Base-by-base conservation (phyloP, 2,329 filamentous ascomycete genomes). In the Juglanconis oblonga region DNA sequence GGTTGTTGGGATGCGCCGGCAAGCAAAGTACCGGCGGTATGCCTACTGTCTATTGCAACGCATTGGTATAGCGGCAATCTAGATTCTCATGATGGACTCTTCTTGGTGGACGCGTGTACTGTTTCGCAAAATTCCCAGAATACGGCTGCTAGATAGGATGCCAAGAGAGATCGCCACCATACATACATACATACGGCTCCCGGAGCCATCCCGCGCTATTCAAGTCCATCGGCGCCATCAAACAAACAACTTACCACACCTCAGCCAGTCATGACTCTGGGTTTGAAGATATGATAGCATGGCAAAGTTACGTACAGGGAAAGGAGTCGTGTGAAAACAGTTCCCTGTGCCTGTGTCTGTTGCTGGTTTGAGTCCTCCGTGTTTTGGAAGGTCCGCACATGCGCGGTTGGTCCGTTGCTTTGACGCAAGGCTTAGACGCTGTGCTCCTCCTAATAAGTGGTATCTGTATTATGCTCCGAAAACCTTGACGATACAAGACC, bases 381-480 rank as follows among this genome's bases (percentile, higher is more conserved):
- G 24, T 24, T 24, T 24, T 24, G 24, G 24, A 24, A 24, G 24
- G 24, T 24, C 24, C 24, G 24, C 24, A 24, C 24, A 24, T 24
- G 24, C 24, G 24, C 24, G 24, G 24, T 2, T 24, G 24, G 24
- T 24, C 24, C 24, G 24, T 24, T 24, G 24, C 24, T 24, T 24
- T 2, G 24, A 24, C 24, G 24, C 44, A 48, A 31, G 8, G 31
- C 9, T 17, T n/a, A 24, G 4, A 2, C 42, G 14, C 17, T 7
- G 24, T 48, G 45, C 45, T 31, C 45, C 45, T 29, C 9, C 8
- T 31, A 48, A 32, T 31, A 58, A 61, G 59, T 62, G 56, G 56
- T 64, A 57, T 64, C 59, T 61, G 55, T 57, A 58, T 62, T 64
- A 59, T 52, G 44, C 57, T 56, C 49, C 35, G 5, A 33, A 42